Base-by-base conservation (phyloP, 768 basidiomycete species). In the Tylopilus felleus region DNA sequence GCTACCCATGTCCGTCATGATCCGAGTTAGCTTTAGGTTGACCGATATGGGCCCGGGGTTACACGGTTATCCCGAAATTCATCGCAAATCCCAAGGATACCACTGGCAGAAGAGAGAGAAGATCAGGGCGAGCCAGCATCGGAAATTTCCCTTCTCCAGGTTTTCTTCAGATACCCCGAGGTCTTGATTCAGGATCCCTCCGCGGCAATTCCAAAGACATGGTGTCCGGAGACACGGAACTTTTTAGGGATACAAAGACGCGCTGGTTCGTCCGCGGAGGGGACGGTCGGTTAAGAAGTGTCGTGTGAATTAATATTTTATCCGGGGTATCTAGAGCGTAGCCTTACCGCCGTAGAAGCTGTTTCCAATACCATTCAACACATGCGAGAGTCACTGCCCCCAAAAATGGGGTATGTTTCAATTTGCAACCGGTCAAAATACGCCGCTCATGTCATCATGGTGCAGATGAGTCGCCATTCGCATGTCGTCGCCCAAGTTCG, bases 251-350 rank as follows among this genome's bases (percentile, higher is more conserved):
- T 27, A n/a, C 39, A 23, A 17, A 33, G 50, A 44, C 29, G 23
- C 28, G 7, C 21, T 23, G 41, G 47, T 31, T 56, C 23, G 52
- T 62, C 64, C 64, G 60, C 64, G 63, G 63, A 57, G 19, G 31
- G 28, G 29, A 25, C 19, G 39, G 8, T 8, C 13, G 23, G n/a
- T 23, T 23, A 25, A 42, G 25, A 33, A 31, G 50, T 27, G 38
- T 41, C 16, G n/a, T 46, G 39, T 43, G 51, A 19, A 19, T 38
- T 21, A 8, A 27, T 22, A n/a, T 17, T 40, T 3, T 13, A 23
- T 3, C n/a, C 31, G 25, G 40, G 21, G 28, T 36, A 44, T 31
- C 23, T 4, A 38, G 27, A 47, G 44, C 33, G n/a, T 33, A 43
- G 16, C 43, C n/a, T n/a, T n/a, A n/a, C 19, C 8, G 39, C 4